Base-by-base conservation (phyloP, 75 land plant genomes). In the Cryptomeria japonica region DNA sequence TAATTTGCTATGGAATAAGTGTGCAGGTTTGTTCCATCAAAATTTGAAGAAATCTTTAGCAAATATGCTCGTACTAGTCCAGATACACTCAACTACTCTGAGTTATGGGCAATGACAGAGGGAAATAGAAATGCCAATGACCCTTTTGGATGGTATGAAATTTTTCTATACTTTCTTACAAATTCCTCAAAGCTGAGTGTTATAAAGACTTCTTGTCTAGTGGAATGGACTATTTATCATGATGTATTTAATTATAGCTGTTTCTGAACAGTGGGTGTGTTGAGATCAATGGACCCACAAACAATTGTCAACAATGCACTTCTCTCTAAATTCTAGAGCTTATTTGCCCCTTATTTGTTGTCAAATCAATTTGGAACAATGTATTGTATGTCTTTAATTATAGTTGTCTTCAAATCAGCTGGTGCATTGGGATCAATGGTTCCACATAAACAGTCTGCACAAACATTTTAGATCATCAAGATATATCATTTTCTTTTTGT, bases 1-100 rank as follows among this genome's bases (percentile, higher is more conserved):
- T 51, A 14, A 25, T 75, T 11, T 31, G 14, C 34, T 34, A 75
- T 75, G 37, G 77, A 75, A 12, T 75, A 12, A 34, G 9, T 16
- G 53, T 82, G 3, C 92, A 97, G 99, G 95, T 96, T 89, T 87
- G 80, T 92, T 12, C 95, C 97, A 0, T 85, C 68, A 7, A 92
- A 91, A 44, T 92, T 96, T 49, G 99, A 97, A 92, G 92, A 94
- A 88, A 87, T 93, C 5, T 97, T 95, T 84, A 91, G 91, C 86
- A 96, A 97, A 83, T 95, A 91, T 89, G 96, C 94, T 1, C 88
- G 83, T 1, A 90, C 95, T 0, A 80, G 86, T 39, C 93, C 92
- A 8, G 95, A 95, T 61, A 90, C 88, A 86, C 84, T 97, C 0
- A 51, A 87, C 0, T 80, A 91, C 32, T 49, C 84, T 13, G 99